Conservation (phyloP, 306 rosid genomes). For the Ormosia semicastrata region DNA sequence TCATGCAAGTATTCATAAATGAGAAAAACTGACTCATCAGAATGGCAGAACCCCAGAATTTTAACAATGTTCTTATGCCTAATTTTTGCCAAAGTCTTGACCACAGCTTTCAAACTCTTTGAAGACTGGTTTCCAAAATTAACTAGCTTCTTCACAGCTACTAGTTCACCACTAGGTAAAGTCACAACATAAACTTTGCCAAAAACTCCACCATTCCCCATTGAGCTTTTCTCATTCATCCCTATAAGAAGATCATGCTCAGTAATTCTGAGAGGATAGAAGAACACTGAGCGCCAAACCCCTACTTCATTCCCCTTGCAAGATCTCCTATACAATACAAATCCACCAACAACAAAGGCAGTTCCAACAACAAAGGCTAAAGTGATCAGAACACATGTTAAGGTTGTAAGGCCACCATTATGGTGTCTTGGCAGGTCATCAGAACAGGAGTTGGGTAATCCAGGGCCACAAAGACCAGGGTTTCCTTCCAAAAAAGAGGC, state of each 20-base stretch:
- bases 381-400: constrained; percentile 66
- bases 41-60: constrained; percentile 85
- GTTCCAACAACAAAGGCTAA: constrained; percentile 70
- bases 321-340: constrained; percentile 53
- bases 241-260: constrained; percentile 81
- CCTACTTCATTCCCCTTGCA: constrained; percentile 44
- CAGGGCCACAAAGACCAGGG: constrained; percentile 84
- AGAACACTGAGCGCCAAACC: constrained; percentile 78
- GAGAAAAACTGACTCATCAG: constrained; percentile 75
- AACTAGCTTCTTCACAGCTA: constrained; percentile 82
- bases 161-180: constrained; percentile 77
- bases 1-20: constrained; percentile 77
- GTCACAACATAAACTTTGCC: constrained; percentile 70
- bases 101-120: constrained; percentile 72
- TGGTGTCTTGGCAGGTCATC: constrained; percentile 51
- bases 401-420: constrained; percentile 50
- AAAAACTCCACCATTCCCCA: constrained; percentile 64
- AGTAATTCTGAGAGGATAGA: constrained; percentile 88
- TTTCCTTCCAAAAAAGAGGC: constrained; percentile 97
- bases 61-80: constrained; percentile 87
- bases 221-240: constrained; percentile 78
- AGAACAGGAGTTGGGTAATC: constrained; percentile 71
- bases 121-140: constrained; percentile 74
- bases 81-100: constrained; percentile 86
- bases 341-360: constrained; percentile 59